phyloP scores from a whole-genome alignment of 805 yeast genomes.

The Clavispora phyllophila region DNA sequence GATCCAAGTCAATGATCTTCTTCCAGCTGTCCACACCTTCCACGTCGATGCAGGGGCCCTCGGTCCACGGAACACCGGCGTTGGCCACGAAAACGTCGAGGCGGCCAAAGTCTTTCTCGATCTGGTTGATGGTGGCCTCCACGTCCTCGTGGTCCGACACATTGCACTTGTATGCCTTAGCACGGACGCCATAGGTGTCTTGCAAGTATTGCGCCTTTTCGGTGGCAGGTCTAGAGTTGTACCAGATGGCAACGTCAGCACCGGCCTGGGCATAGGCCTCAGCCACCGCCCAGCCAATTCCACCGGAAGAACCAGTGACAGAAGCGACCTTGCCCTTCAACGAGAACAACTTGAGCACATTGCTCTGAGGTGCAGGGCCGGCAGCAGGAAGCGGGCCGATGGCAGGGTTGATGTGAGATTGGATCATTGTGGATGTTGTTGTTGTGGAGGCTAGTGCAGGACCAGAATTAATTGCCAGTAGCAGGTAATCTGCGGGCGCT shows the following conservation, averaged over 20 bases:
- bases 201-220: constrained; percentile 43
- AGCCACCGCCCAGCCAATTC: constrained; percentile 79
- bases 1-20: constrained; percentile 35
- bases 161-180: constrained; percentile 62
- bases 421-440: constrained; percentile 12
- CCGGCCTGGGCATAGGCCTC: constrained; percentile 85
- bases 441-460: no score
- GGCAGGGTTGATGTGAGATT: constrained; percentile 25
- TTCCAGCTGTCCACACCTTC: constrained; percentile 32
- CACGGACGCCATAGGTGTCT: constrained; percentile 52
- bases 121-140: constrained; percentile 42
- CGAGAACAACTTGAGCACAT: constrained; percentile 65
- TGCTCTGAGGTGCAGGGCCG: constrained; percentile 46
- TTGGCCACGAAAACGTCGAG: constrained; percentile 84
- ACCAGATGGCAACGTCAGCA: constrained; percentile 71
- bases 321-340: constrained; percentile 79
- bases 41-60: constrained; percentile 29
- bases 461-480: no score
- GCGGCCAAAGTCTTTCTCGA: constrained; percentile 66
- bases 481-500: no score
- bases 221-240: constrained; percentile 56
- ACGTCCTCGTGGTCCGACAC: constrained; percentile 48
- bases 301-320: constrained; percentile 80
- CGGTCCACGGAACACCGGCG: constrained; percentile 86
- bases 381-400: constrained; percentile 37